These are phyloP conservation scores for Coemansia aciculifera DNA, from an alignment of 192 early-diverging fungal genomes.

Conservation along the genomic window DNA sequence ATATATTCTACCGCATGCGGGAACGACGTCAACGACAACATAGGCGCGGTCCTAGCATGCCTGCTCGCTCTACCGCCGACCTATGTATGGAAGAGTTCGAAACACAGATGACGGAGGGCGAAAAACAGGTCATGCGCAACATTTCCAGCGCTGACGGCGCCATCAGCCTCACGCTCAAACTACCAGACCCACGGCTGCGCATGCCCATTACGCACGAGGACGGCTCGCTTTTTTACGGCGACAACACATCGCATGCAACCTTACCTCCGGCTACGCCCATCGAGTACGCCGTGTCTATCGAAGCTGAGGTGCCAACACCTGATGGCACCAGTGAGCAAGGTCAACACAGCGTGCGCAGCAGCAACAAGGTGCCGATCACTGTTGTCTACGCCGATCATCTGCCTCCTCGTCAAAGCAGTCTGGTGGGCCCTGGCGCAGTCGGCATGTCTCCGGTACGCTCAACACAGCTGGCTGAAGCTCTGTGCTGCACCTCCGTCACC, in stretches of 20 bases:
- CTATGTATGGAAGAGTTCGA: slow-evolving; percentile 24
- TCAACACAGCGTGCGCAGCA: not conserved
- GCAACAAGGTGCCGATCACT: slow-evolving; percentile 9
- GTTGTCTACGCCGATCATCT: slow-evolving; percentile 1
- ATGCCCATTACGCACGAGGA: slow-evolving; percentile 18
- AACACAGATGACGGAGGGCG: slow-evolving; percentile 30
- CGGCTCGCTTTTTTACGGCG: slow-evolving; percentile 6
- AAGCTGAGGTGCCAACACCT: not conserved
- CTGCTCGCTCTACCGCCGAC: not conserved
- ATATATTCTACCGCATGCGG: not conserved
- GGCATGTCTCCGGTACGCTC: not conserved
- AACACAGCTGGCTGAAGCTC: not conserved
- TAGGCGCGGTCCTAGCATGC: not conserved
- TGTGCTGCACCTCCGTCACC: not conserved
- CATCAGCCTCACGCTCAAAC: slow-evolving; percentile 27
- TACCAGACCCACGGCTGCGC: slow-evolving; percentile 35
- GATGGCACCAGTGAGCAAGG: not conserved
- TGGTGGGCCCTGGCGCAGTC: not conserved
- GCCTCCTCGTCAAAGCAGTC: not conserved
- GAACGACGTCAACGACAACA: not conserved
- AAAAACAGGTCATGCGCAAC: slow-evolving; percentile 32
- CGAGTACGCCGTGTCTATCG: slow-evolving; percentile 2
- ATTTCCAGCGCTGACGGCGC: slow-evolving; percentile 25
- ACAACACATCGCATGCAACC: not conserved
- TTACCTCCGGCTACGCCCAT: slow-evolving; percentile 11